A percentile compares a stretch with the other conserved stretches of the same genome.
phyloP scores from a whole-genome alignment of 257 asterid species.

The Capsicum chinense region DNA sequence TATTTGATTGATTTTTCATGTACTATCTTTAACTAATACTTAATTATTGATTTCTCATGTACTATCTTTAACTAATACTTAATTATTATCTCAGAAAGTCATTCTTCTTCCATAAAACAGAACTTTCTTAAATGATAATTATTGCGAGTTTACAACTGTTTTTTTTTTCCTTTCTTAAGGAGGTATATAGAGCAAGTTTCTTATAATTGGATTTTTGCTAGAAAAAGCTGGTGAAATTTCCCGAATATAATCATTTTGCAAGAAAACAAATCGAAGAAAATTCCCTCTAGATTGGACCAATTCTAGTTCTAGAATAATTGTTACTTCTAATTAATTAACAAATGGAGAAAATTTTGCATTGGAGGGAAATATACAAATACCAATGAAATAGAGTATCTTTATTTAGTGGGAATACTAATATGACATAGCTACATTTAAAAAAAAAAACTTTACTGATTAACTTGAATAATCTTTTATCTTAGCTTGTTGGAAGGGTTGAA shows the following conservation, averaged over 20 bases:
- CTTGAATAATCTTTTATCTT: neutral
- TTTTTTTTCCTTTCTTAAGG: neutral
- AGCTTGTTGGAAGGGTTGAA: conserved; percentile 18
- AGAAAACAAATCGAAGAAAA: conserved; percentile 1
- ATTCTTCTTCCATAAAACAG: too few relatives aligned
- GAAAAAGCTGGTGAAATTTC: neutral
- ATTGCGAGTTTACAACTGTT: too few relatives aligned
- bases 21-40: too few relatives aligned
- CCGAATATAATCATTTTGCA: neutral
- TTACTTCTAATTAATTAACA: neutral
- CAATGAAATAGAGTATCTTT: neutral
- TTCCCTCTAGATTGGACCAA: neutral
- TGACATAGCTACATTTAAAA: neutral
- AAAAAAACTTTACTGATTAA: neutral
- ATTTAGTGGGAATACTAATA: neutral
- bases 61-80: too few relatives aligned
- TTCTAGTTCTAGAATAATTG: neutral
- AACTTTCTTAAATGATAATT: too few relatives aligned
- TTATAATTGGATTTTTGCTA: conserved; percentile 17
- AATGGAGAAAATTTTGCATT: neutral
- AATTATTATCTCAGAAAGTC: too few relatives aligned
- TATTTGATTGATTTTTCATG: too few relatives aligned
- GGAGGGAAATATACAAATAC: neutral
- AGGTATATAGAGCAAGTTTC: neutral
- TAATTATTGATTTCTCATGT: too few relatives aligned